Evolutionary conservation across 2,329 filamentous ascomycete species (phyloP).

Genomic region (Beauveria medogensis): DNA sequence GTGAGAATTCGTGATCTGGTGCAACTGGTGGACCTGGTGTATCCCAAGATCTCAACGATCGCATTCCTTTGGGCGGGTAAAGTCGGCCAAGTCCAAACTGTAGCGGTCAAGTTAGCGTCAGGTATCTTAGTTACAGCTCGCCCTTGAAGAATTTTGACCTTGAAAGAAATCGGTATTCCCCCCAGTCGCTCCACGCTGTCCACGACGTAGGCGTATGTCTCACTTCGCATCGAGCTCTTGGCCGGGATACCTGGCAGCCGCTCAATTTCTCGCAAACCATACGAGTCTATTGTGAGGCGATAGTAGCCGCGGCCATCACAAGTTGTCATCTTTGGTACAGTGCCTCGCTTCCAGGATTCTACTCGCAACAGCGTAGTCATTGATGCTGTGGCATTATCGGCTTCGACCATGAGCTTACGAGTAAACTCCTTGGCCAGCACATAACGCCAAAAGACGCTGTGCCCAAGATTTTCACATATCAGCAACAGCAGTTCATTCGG

Average conservation of each 20-base stretch:
- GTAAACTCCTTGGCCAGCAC: slow-evolving; percentile 2
- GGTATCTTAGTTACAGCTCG: not conserved
- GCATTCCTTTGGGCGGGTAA: not conserved
- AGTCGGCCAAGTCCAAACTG: slow-evolving; percentile 5
- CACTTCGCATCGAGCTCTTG: not conserved
- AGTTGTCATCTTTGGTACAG: not conserved
- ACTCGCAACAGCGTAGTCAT: not conserved
- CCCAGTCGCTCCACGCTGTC: not conserved
- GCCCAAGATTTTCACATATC: not conserved
- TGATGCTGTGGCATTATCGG: not conserved
- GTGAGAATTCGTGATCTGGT: not conserved
- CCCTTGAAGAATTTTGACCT: not conserved
- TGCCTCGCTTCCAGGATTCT: not conserved
- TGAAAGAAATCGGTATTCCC: not conserved
- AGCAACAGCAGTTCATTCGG: not conserved
- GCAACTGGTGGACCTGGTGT: not conserved
- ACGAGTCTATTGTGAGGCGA: slow-evolving; percentile 3
- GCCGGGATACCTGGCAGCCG: not conserved
- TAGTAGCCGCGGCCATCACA: not conserved
- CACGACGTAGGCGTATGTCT: not conserved
- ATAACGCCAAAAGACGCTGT: not conserved
- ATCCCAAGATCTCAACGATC: not conserved
- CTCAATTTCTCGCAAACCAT: slow-evolving; percentile 1
- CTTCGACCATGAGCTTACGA: not conserved
- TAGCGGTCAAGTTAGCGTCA: not conserved